Evolutionary conservation across 345 rosid species (phyloP).

Genomic region (Dipteronia dyeriana): DNA sequence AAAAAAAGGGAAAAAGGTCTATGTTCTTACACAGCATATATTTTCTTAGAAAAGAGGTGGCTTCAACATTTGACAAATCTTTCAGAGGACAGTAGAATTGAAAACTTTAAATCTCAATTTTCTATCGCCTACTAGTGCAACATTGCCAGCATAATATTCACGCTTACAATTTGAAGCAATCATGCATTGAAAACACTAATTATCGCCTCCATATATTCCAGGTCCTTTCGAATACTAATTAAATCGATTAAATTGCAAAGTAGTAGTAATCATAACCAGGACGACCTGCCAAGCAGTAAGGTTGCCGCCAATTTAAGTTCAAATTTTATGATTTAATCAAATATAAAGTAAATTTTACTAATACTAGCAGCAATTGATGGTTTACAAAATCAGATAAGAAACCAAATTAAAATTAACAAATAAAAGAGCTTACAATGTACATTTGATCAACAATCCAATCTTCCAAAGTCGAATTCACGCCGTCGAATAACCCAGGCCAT

Average conservation of each 20-base stretch:
- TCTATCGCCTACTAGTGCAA: background rate
- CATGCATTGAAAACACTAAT: background rate
- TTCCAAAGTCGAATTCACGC: conserved; percentile 61
- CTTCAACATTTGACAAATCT: background rate
- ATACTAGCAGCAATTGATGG: too few relatives aligned
- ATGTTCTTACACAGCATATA: background rate
- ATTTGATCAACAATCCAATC: conserved; percentile 91
- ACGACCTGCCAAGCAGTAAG: too few relatives aligned
- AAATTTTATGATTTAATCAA: background rate
- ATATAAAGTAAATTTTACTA: too few relatives aligned
- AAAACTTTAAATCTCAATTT: background rate
- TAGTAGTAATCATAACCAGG: too few relatives aligned
- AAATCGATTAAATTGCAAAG: too few relatives aligned
- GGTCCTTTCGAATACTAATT: too few relatives aligned
- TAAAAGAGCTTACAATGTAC: conserved; percentile 51
- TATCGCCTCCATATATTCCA: background rate
- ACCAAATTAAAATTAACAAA: background rate
- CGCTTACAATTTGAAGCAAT: background rate
- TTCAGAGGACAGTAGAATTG: background rate
- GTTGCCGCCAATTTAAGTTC: background rate
- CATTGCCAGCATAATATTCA: background rate
- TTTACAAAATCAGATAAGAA: background rate
- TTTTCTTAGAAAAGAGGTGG: background rate
- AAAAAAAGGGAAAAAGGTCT: background rate
- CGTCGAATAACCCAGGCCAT: conserved; percentile 73